Evolutionary conservation across 2,329 filamentous ascomycete species (phyloP).

Genomic region (Trichoderma arundinaceum): DNA sequence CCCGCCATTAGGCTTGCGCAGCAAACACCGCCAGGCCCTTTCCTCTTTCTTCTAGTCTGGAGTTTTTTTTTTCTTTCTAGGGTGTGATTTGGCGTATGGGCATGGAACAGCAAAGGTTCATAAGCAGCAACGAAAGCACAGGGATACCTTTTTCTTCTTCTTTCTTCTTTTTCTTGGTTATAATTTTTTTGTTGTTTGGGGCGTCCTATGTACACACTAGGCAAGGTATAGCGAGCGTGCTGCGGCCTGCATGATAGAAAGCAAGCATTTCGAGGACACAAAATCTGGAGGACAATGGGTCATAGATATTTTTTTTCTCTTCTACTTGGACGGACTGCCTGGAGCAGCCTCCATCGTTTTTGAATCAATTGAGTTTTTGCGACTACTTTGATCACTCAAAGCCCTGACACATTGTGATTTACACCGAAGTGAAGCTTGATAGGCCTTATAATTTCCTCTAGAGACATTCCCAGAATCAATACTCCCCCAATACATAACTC

Average conservation of each 20-base stretch:
- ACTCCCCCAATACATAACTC: too few species aligned
- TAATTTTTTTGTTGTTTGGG: slow-evolving; percentile 9
- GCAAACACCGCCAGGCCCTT: slow-evolving; percentile 6
- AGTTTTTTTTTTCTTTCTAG: not conserved
- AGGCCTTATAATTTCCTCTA: too few species aligned
- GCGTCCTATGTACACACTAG: slow-evolving; percentile 9
- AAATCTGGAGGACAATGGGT: slow-evolving; percentile 19
- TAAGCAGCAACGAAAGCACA: slow-evolving; percentile 21
- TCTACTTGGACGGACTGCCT: slow-evolving; percentile 28
- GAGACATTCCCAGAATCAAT: too few species aligned
- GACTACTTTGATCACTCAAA: not conserved
- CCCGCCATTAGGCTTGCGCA: slow-evolving; percentile 11
- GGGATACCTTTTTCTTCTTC: slow-evolving; percentile 23
- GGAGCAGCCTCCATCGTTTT: slow-evolving; percentile 28
- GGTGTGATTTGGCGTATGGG: slow-evolving; percentile 24
- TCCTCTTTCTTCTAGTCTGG: not conserved
- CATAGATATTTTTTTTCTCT: slow-evolving; percentile 1
- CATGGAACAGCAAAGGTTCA: slow-evolving; percentile 24
- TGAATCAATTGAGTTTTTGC: not conserved
- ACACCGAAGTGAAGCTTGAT: too few species aligned
- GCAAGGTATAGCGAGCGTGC: slow-evolving; percentile 29
- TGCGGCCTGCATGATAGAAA: slow-evolving; percentile 9
- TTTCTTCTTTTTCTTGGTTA: slow-evolving; percentile 15
- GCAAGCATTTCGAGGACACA: slow-evolving; percentile 21
- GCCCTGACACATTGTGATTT: too few species aligned